These are phyloP conservation scores for Peronospora destructor DNA, from an alignment of 352 stramenopile genomes.

Conservation along the genomic window DNA sequence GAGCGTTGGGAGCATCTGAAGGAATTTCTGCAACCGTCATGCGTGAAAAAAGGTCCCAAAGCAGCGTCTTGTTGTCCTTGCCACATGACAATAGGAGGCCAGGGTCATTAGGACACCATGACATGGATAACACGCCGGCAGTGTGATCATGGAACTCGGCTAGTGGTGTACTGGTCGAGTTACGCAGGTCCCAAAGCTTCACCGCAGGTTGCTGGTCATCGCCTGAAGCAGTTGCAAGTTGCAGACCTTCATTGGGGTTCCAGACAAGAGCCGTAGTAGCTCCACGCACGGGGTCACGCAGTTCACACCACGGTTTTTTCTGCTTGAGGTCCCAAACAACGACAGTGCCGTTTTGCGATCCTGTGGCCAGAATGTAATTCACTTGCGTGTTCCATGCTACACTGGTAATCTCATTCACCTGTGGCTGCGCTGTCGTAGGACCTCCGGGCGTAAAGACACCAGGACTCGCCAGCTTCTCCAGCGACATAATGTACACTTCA, in stretches of 20 bases:
- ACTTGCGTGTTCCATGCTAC: conserved; percentile 98
- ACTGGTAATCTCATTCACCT: conserved; percentile 83
- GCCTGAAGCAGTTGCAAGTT: conserved; percentile 93
- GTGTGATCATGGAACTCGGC: conserved; percentile 93
- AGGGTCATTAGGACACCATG: conserved; percentile 96
- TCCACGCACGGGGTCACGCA: conserved; percentile 85
- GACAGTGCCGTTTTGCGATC: conserved; percentile 89
- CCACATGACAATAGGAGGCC: conserved; percentile 89
- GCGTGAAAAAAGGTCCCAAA: conserved; percentile 96
- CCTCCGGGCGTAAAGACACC: conserved; percentile 87
- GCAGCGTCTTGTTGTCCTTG: conserved; percentile 97
- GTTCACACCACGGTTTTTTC: conserved; percentile 97
- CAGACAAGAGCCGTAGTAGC: conserved; percentile 92
- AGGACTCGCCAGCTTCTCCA: conserved; percentile 87
- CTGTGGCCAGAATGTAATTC: conserved; percentile 95
- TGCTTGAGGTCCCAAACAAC: conserved; percentile 97
- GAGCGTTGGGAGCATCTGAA: conserved; percentile 48
- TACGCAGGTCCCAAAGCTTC: conserved; percentile 97
- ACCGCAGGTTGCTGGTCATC: conserved; percentile 94
- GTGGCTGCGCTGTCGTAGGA: conserved; percentile 46
- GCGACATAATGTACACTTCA: conserved; percentile 93
- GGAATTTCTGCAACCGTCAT: conserved; percentile 93
- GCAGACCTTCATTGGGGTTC: conserved; percentile 96
- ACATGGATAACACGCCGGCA: conserved; percentile 93
- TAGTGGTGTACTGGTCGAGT: conserved; percentile 94